Conservation (phyloP, 1,284 basidiomycete genomes). For the Lentinus polychrous region DNA sequence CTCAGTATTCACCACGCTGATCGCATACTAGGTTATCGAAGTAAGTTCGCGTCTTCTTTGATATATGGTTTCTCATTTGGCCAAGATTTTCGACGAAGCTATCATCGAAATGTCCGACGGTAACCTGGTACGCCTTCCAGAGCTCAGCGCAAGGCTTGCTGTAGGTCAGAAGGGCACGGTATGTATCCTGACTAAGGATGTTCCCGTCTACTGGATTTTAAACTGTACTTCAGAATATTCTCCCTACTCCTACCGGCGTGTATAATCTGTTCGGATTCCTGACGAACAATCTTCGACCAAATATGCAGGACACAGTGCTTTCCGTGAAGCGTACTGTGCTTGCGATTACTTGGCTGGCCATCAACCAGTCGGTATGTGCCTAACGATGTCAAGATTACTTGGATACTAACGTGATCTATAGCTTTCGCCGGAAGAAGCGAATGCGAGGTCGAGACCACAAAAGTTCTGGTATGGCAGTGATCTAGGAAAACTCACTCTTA, state of each 20-base stretch:
- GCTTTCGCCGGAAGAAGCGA: constrained; percentile 52
- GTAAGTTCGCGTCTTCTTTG: constrained; percentile 19
- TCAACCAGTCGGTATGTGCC: constrained; percentile 75
- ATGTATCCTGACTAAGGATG: not conserved
- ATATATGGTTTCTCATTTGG: constrained; percentile 12
- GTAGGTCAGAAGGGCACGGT: constrained; percentile 71
- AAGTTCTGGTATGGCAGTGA: constrained; percentile 71
- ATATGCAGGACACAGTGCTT: constrained; percentile 56
- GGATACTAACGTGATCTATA: constrained; percentile 22
- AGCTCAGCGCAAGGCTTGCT: constrained; percentile 62
- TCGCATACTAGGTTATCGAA: constrained; percentile 40
- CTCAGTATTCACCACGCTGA: constrained; percentile 5
- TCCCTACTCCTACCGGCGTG: constrained; percentile 46
- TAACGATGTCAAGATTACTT: not conserved
- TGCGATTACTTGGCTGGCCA: constrained; percentile 82
- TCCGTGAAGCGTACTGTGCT: constrained; percentile 74
- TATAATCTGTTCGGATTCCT: constrained; percentile 42
- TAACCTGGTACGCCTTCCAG: constrained; percentile 62
- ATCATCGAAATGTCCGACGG: constrained; percentile 56
- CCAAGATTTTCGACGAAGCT: constrained; percentile 81
- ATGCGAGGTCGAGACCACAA: constrained; percentile 56
- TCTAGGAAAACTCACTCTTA: constrained; percentile 57
- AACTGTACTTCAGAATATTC: constrained; percentile 44
- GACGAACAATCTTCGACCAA: constrained; percentile 36
- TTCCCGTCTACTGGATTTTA: not conserved